Percentiles rank a stretch among this genome's conserved stretches.
Evolutionary conservation across 2,329 filamentous ascomycete species (phyloP).

Genomic region (Blastomyces silverae): DNA sequence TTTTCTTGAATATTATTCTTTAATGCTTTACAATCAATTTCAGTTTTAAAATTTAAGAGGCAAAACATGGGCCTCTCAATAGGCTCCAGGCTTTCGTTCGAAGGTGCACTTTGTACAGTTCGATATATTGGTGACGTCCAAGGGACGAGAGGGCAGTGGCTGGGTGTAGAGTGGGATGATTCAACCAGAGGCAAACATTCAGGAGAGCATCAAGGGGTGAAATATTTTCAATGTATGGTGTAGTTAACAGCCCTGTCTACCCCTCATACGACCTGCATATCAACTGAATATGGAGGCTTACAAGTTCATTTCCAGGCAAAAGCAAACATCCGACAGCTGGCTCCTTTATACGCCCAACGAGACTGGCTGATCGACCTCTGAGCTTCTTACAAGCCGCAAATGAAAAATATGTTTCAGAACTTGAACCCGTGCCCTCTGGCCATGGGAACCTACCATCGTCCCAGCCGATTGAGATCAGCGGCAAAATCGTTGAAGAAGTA

Average conservation of each 20-base stretch:
- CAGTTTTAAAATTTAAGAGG: conserved; percentile 19
- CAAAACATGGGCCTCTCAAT: conserved; percentile 37
- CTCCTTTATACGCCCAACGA: conserved; percentile 77
- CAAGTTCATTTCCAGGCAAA: conserved; percentile 43
- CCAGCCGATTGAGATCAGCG: conserved; percentile 62
- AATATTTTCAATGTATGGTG: conserved; percentile 71
- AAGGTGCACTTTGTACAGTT: conserved; percentile 71
- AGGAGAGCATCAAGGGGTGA: conserved; percentile 68
- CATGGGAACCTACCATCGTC: conserved; percentile 9
- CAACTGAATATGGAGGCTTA: conserved; percentile 19
- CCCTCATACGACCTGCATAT: background rate
- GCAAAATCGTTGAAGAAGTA: conserved; percentile 84
- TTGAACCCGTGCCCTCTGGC: conserved; percentile 14
- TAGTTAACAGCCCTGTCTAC: background rate
- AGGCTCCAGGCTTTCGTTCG: conserved; percentile 74
- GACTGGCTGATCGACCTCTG: conserved; percentile 59
- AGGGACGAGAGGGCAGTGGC: conserved; percentile 71
- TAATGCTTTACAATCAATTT: conserved; percentile 24
- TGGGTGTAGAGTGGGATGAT: conserved; percentile 97
- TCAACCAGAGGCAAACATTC: conserved; percentile 79
- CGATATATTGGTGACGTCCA: conserved; percentile 72
- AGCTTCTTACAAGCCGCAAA: conserved; percentile 73
- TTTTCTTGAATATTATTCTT: conserved; percentile 16
- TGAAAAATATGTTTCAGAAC: conserved; percentile 71
- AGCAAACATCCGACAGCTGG: conserved; percentile 62